Evolutionary conservation across 129 eudicot species (phyloP), one percentile per base, ranked within the genome.

Genomic region (Centaurea solstitialis): DNA sequence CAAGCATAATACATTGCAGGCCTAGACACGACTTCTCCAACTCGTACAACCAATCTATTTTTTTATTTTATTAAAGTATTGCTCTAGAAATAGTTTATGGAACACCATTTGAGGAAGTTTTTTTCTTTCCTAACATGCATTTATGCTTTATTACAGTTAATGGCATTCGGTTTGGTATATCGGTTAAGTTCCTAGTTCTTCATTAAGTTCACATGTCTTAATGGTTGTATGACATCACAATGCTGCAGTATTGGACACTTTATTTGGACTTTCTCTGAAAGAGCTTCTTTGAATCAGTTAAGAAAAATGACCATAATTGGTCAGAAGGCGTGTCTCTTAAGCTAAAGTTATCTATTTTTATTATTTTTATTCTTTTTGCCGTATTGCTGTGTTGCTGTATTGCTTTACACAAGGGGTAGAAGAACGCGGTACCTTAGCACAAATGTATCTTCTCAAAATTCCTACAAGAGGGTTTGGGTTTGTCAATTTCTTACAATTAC

Each of bases 31-130:
- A 65, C n/a, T 37, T 76, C 64, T 64, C 40, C 21, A 9, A 64
- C 2, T 28, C 15, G 39, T 38, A 22, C 41, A 8, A 76, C 6
- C 5, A 45, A 10, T 11, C 57, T n/a, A 1, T 47, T 47, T 76
- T 76, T 73, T 72, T 22, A 75, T 76, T 73, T 72, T 22, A 75
- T 65, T 17, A 12, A 12, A 64, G 39, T 40, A 66, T 39, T 77
- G 37, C 45, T 77, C 24, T 76, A 21, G 17, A 39, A 64, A 35
- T 61, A 40, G 66, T 40, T 40, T 1, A 35, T 76, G 80, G 23
- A 64, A 38, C 37, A 38, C 39, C 62, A 76, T 38, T 77, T 77
- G 39, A n/a, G 61, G 61, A 68, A 39, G 41, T 9, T 15, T 24
- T 6, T 67, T 26, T 6, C 43, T 26, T 24, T 69, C 67, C 10